phyloP scores from a whole-genome alignment of 805 yeast genomes.

The Candida alai region DNA sequence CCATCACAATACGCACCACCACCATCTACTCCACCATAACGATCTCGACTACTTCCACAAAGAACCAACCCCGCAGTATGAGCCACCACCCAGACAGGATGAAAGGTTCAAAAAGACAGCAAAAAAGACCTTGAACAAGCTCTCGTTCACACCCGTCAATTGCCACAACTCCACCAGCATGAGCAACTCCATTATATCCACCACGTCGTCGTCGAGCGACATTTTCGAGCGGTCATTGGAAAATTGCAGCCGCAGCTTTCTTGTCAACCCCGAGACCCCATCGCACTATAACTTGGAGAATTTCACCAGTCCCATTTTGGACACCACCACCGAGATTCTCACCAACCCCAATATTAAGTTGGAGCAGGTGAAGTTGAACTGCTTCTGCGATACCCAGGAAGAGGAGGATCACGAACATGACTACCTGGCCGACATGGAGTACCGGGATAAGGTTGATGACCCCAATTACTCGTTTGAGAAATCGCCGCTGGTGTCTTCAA shows the following conservation, averaged over 20 bases:
- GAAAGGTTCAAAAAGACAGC: slow-evolving; percentile 4
- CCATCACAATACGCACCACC: not conserved
- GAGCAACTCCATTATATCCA: slow-evolving; percentile 3
- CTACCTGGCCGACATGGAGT: too few species aligned
- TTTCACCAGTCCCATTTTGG: slow-evolving; percentile 27
- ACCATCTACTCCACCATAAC: too few species aligned
- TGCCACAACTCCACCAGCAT: slow-evolving; percentile 4
- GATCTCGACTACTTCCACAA: not conserved
- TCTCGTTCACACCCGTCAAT: slow-evolving; percentile 4
- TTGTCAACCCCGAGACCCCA: slow-evolving; percentile 15
- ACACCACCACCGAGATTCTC: slow-evolving; percentile 27
- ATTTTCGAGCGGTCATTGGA: slow-evolving; percentile 14
- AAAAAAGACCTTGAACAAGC: slow-evolving; percentile 8
- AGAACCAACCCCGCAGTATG: not conserved
- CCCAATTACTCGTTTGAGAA: too few species aligned
- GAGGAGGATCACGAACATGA: slow-evolving; percentile 2
- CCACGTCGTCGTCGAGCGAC: slow-evolving; percentile 8
- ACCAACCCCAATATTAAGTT: slow-evolving; percentile 22
- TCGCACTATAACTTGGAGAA: slow-evolving; percentile 26
- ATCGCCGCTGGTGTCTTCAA: not conserved
- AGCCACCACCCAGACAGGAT: too few species aligned
- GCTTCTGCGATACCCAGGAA: slow-evolving; percentile 10
- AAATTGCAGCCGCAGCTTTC: slow-evolving; percentile 1
- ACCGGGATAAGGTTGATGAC: too few species aligned
- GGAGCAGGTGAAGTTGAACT: slow-evolving; percentile 18